These are phyloP conservation scores for Plantago ovata DNA, from an alignment of 257 asterid species.

Conservation along the genomic window DNA sequence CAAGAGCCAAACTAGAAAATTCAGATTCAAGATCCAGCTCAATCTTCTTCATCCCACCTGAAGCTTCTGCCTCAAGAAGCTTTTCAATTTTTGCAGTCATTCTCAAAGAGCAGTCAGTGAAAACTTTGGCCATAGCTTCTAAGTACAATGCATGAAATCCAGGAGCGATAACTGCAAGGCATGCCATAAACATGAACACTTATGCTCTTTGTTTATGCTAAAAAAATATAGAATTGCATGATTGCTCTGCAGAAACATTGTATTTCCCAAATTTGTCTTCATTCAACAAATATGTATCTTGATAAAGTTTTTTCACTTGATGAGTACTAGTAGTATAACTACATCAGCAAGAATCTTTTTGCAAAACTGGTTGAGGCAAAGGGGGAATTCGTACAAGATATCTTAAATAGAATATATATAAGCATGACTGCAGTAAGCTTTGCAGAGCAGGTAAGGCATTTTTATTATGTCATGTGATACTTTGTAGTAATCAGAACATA, in stretches of 20 bases:
- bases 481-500: too few relatives aligned
- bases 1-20: constrained; percentile 90
- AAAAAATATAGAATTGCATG: too few relatives aligned
- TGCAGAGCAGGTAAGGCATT: too few relatives aligned
- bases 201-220: not conserved
- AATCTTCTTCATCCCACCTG: constrained; percentile 41
- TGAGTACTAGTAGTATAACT: too few relatives aligned
- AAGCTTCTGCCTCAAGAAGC: constrained; percentile 54
- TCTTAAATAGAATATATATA: too few relatives aligned
- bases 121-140: constrained; percentile 94
- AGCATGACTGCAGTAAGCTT: too few relatives aligned
- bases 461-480: too few relatives aligned
- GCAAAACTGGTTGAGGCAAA: too few relatives aligned
- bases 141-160: constrained; percentile 84
- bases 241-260: too few relatives aligned
- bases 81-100: constrained; percentile 58
- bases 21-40: constrained; percentile 93
- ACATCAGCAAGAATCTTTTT: too few relatives aligned
- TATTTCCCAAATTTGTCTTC: not conserved
- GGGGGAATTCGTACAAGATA: too few relatives aligned
- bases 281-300: not conserved
- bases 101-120: constrained; percentile 76
- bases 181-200: not conserved
- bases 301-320: not conserved
- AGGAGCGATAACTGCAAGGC: constrained; percentile 78